Evolutionary conservation across 1,139 yeast genomes (phyloP).

Genomic region (Suhomyces wounanorum): DNA sequence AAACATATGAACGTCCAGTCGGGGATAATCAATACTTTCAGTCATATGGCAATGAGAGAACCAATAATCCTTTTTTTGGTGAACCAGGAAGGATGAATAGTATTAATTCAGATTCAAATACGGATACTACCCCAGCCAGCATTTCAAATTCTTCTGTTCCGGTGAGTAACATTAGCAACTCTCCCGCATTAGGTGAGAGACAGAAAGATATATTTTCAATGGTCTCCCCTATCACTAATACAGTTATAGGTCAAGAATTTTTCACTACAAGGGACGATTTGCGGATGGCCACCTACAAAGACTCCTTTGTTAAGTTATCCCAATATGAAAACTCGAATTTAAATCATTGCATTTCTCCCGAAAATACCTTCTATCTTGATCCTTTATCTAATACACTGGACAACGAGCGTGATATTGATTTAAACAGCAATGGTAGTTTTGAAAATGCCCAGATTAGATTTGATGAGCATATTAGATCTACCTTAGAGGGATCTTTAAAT

Average conservation of each 20-base stretch:
- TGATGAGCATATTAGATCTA: slow-evolving; percentile 15
- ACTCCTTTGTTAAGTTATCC: slow-evolving; percentile 17
- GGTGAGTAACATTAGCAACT: not conserved
- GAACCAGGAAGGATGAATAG: not conserved
- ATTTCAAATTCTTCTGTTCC: slow-evolving; percentile 2
- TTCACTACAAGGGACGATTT: slow-evolving; percentile 22
- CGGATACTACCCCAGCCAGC: not conserved
- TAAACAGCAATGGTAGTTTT: slow-evolving; percentile 12
- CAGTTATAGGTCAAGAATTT: slow-evolving; percentile 17
- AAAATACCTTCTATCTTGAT: slow-evolving; percentile 4
- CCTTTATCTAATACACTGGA: slow-evolving; percentile 6
- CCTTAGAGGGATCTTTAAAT: slow-evolving; percentile 4
- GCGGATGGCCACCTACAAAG: slow-evolving; percentile 23
- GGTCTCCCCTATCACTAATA: slow-evolving; percentile 16
- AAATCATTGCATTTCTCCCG: not conserved
- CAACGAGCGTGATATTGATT: slow-evolving; percentile 6
- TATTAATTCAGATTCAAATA: slow-evolving; percentile 2
- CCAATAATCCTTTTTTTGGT: not conserved
- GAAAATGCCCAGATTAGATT: slow-evolving; percentile 13
- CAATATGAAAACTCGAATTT: slow-evolving; percentile 8
- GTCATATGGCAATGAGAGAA: not conserved
- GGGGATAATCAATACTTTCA: not conserved
- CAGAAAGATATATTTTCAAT: slow-evolving; percentile 18
- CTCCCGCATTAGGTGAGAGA: slow-evolving; percentile 1
- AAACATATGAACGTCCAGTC: not conserved